phyloP scores from a whole-genome alignment of 345 rosid species.

The Isatis tinctoria region DNA sequence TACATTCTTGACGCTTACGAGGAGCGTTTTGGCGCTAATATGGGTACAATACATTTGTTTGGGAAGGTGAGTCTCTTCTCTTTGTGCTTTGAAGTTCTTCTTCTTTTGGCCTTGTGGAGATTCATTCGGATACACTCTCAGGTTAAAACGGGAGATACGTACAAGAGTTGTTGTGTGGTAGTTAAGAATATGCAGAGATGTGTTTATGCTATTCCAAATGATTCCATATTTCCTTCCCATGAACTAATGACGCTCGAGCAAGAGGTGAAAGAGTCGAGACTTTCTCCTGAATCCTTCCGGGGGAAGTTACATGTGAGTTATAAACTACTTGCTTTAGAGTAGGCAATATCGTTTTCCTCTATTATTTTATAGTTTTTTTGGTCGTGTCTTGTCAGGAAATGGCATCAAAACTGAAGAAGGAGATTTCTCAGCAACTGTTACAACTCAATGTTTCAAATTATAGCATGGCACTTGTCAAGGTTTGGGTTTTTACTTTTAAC shows the following conservation, averaged over 20 bases:
- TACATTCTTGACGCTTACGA: too few species aligned
- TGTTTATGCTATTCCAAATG: conserved; percentile 78
- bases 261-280: conserved; percentile 58
- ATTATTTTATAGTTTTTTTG: conserved; percentile 11
- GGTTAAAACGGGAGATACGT: too few species aligned
- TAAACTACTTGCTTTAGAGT: not conserved
- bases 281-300: conserved; percentile 51
- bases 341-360: not conserved
- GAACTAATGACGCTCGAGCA: conserved; percentile 69
- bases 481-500: too few species aligned
- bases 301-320: conserved; percentile 78
- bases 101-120: too few species aligned
- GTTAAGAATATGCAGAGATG: conserved; percentile 84
- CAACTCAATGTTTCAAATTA: conserved; percentile 73
- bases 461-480: conserved; percentile 45
- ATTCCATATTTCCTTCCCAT: conserved; percentile 52
- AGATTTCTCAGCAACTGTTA: conserved; percentile 61
- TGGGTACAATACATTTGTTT: too few species aligned
- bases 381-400: conserved; percentile 45
- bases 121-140: too few species aligned
- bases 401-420: conserved; percentile 69
- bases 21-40: too few species aligned
- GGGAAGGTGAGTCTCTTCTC: too few species aligned
- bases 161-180: conserved; percentile 78
- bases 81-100: too few species aligned